These are phyloP conservation scores for Aureobasidium sp. DNA, from an alignment of 2,329 filamentous ascomycete species.

Conservation along the genomic window DNA sequence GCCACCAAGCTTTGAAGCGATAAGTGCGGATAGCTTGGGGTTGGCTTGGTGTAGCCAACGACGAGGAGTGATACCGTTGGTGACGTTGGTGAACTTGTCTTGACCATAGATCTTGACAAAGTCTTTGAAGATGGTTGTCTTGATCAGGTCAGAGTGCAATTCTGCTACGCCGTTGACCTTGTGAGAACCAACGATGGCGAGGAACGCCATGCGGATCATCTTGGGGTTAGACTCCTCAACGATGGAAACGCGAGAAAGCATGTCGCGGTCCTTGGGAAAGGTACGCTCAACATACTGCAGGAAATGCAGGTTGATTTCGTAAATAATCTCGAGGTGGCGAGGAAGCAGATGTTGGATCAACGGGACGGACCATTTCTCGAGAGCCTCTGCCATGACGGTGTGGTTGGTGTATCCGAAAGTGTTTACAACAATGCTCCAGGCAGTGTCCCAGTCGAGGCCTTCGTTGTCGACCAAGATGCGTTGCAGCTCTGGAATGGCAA, in stretches of 20 bases:
- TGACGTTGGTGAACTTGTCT: constrained; percentile 98
- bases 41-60: constrained; percentile 98
- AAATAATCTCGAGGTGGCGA: constrained; percentile 92
- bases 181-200: constrained; percentile 94
- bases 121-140: constrained; percentile 99
- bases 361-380: constrained; percentile 97
- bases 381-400: constrained; percentile 89
- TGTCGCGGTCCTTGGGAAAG: constrained; percentile 82
- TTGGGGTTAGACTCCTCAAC: constrained; percentile 95
- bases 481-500: constrained; percentile 92
- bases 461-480: constrained; percentile 85
- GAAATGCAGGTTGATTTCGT: constrained; percentile 95
- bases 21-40: constrained; percentile 81
- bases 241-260: constrained; percentile 83
- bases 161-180: constrained; percentile 99
- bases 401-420: constrained; percentile 97
- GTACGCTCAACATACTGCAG: constrained; percentile 80
- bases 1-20: constrained; percentile 79
- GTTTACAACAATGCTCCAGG: constrained; percentile 62
- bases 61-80: constrained; percentile 92
- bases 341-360: constrained; percentile 87
- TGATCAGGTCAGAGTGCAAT: constrained; percentile 94
- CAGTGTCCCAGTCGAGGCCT: constrained; percentile 85
- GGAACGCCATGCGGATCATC: constrained; percentile 95
- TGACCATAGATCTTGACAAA: constrained; percentile 91